Base-by-base conservation (phyloP, 1,139 yeast species). In the Taiozyma sp. region DNA sequence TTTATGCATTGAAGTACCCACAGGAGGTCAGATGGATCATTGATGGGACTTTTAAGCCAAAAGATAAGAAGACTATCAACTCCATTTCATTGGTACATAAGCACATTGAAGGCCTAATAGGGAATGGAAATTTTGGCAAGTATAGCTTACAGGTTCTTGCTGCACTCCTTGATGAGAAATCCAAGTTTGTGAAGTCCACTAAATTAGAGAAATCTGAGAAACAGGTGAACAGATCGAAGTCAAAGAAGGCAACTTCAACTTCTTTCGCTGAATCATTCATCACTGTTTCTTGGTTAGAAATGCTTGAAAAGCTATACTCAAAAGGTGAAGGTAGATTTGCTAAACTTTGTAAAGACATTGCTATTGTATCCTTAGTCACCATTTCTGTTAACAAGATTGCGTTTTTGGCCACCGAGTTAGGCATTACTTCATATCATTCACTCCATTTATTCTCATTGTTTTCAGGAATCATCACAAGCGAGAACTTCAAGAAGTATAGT, bases 291-390 rank as follows among this genome's bases (percentile, higher is more conserved):
- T 85, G 89, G 89, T 67, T 83, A 21, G 83, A 80, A 54, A 64
- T 68, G 16, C 61, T 85, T 46, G 91, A 85, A 59, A 70, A 69
- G 39, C 63, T 80, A 48, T 84, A 79, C 65, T 74, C 76, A 9
- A 76, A 74, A 47, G 89, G 88, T 3, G 70, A 68, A 26, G 80
- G 87, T 45, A 64, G 77, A 8, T 75, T 79, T 59, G 72, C 82
- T 0, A 65, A 69, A 8, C 56, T 61, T 0, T 70, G 80, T 16
- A 75, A 74, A 56, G 72, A 80, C 37, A 62, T 83, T 4, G 79
- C 77, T 73, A 61, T 82, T 1, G 58, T 84, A 2, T 76, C 85
- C 0, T 51, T 84, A 32, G 54, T 81, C 2, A 74, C 85, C 13
- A 67, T 81, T 21, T 70, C 85, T 0, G 69, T 73, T 0, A 62